phyloP scores from a whole-genome alignment of 192 early-diverging fungal species.

The Geranomyces michiganensis region DNA sequence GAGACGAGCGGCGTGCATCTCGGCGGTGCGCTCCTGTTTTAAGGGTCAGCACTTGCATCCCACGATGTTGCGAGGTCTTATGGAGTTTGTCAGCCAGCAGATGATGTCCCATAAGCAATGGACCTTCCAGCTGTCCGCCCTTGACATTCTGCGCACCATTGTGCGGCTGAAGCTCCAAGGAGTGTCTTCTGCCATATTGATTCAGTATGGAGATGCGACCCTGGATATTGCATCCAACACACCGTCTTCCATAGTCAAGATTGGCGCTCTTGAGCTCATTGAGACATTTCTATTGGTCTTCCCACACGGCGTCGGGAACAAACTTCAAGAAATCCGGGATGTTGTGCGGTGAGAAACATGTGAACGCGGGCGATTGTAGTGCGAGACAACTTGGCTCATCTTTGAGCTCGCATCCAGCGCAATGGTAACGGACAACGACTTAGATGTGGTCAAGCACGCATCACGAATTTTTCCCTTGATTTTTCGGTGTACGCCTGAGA shows the following conservation, averaged over 20 bases:
- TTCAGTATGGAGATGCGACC: slow-evolving; percentile 55
- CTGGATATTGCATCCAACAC: slow-evolving; percentile 57
- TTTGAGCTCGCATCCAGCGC: slow-evolving; percentile 11
- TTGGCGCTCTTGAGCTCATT: slow-evolving; percentile 53
- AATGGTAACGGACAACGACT: slow-evolving; percentile 48
- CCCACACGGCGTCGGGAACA: slow-evolving; percentile 49
- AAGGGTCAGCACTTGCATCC: slow-evolving; percentile 37
- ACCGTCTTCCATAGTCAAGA: slow-evolving; percentile 51
- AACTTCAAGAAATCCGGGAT: slow-evolving; percentile 55
- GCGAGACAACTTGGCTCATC: background rate
- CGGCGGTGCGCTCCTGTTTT: slow-evolving; percentile 52
- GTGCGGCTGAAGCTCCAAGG: slow-evolving; percentile 54
- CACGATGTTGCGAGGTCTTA: slow-evolving; percentile 50
- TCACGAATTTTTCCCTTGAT: slow-evolving; percentile 55
- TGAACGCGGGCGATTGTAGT: background rate
- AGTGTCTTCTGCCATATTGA: slow-evolving; percentile 47
- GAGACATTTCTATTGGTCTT: slow-evolving; percentile 58
- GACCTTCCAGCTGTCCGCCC: slow-evolving; percentile 60
- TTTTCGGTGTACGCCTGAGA: slow-evolving; percentile 44
- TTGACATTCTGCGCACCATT: slow-evolving; percentile 55
- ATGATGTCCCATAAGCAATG: slow-evolving; percentile 59
- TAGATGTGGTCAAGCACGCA: slow-evolving; percentile 42
- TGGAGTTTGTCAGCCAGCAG: slow-evolving; percentile 57
- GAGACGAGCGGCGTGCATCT: slow-evolving; percentile 49
- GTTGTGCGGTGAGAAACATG: slow-evolving; percentile 34